Evolutionary conservation across 805 yeast species (phyloP).

Genomic region (Cyberlindnera samutprakarnensis): DNA sequence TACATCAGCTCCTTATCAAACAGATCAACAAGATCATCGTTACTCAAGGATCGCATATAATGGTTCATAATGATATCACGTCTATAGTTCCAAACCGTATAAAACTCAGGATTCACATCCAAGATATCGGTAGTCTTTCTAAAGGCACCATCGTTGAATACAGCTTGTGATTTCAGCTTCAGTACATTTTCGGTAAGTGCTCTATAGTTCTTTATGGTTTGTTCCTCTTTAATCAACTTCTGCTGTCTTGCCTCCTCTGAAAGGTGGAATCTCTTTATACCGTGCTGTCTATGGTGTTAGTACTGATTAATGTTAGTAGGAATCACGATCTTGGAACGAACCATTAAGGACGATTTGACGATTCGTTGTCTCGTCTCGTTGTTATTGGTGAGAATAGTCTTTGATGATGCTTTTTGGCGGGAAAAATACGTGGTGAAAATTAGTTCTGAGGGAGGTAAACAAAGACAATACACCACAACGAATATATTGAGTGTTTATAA

Average conservation of each 20-base stretch:
- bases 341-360: no score
- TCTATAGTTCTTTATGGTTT: constrained; percentile 51
- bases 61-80: constrained; percentile 50
- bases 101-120: constrained; percentile 73
- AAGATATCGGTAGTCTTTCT: constrained; percentile 51
- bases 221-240: constrained; percentile 50
- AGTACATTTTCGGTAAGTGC: constrained; percentile 38
- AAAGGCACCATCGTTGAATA: constrained; percentile 34
- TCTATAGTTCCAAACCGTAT: constrained; percentile 85
- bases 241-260: constrained; percentile 46
- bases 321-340: no score
- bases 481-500: no score
- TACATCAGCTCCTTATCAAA: constrained; percentile 55
- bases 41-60: constrained; percentile 9
- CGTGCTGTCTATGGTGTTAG: no score
- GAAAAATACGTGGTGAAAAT: no score
- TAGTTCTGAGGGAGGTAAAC: no score
- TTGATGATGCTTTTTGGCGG: no score
- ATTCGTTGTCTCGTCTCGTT: no score
- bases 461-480: no score
- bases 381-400: no score
- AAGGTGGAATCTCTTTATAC: constrained; percentile 53
- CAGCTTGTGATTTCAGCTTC: constrained; percentile 21
- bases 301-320: no score
- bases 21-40: constrained; percentile 21